Evolutionary conservation across 1,284 basidiomycete species (phyloP).

Genomic region (Agroathelia rolfsii): DNA sequence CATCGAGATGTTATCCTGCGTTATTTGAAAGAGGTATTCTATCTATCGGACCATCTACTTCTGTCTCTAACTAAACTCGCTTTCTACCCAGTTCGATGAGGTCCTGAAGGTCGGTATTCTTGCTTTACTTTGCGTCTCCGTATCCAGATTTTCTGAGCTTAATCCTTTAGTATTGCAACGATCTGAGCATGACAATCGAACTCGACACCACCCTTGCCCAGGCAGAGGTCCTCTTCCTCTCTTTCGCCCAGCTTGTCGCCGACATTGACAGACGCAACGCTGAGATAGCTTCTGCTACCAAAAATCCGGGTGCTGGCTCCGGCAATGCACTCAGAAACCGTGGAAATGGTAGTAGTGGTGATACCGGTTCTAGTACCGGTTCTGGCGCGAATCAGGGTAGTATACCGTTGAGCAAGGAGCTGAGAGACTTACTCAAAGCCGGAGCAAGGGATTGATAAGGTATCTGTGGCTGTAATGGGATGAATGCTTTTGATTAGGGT

Average conservation of each 20-base stretch:
- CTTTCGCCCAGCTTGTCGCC: conserved; percentile 77
- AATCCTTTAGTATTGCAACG: conserved; percentile 70
- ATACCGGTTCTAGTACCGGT: no score
- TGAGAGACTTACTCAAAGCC: conserved; percentile 5
- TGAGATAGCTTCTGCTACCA: conserved; percentile 30
- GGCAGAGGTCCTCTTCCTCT: conserved; percentile 87
- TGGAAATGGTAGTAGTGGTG: no score
- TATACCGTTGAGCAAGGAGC: conserved; percentile 5
- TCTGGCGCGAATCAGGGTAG: no score
- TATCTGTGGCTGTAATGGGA: no score
- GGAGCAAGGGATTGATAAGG: no score
- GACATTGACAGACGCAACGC: conserved; percentile 73
- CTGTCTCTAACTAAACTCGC: conserved; percentile 1
- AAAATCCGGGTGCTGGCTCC: no score
- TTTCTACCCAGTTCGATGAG: conserved; percentile 58
- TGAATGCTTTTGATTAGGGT: no score
- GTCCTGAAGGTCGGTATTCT: conserved; percentile 62
- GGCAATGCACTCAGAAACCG: no score
- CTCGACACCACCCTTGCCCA: conserved; percentile 86
- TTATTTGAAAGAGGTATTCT: conserved; percentile 83
- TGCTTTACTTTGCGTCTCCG: conserved; percentile 25
- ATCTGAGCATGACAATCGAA: conserved; percentile 90
- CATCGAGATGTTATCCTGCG: conserved; percentile 90
- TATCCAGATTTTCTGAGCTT: conserved; percentile 30
- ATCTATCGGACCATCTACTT: conserved; percentile 19